Evolutionary conservation across 2,329 filamentous ascomycete species (phyloP), one percentile per base, ranked within the genome.

Genomic region (Neurospora sp.): DNA sequence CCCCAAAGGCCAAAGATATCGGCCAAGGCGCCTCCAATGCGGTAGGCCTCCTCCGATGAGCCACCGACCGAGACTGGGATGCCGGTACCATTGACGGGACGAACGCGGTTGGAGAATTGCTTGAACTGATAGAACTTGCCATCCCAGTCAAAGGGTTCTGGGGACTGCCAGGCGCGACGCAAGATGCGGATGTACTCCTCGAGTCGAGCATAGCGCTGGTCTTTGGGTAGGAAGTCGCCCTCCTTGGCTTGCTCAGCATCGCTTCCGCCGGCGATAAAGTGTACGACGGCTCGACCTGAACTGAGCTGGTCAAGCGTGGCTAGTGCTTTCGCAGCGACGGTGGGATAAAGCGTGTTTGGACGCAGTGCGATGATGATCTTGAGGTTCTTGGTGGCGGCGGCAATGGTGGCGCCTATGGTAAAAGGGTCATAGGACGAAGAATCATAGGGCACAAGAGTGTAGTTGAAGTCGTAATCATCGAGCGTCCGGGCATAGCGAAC

Each of bases 1-100:
- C 87, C 87, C 87, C 87, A 89, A 4, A 89, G 83, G 0, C 87
- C 87, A 72, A 89, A 89, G 74, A 89, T 89, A 72, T 89, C 87
- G 37, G 83, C 87, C 2, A 88, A 80, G 0, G 83, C 79, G 37
- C 87, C 87, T 33, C 87, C 87, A 46, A 88, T 81, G 28, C 86
- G 84, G 77, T 89, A 89, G 0, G 87, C 87, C 4, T 85, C 86
- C 19, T 84, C 82, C 0, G 86, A 88, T 0, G 85, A 88, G 0
- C 87, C 87, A 10, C 87, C 87, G 0, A 89, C 86, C 0, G 86
- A 88, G 1, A 89, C 83, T 1, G 85, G 84, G 66, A 89, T 88
- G 33, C 79, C 38, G 11, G 36, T 81, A 3, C 83, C 83, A 68
- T 86, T 84, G 6, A 81, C 80, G 0, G 86, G 87, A 0, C 83